A percentile compares a stretch with the other conserved stretches of the same genome.
phyloP scores from a whole-genome alignment of 192 early-diverging fungal genomes.

The Thamnidium elegans region DNA sequence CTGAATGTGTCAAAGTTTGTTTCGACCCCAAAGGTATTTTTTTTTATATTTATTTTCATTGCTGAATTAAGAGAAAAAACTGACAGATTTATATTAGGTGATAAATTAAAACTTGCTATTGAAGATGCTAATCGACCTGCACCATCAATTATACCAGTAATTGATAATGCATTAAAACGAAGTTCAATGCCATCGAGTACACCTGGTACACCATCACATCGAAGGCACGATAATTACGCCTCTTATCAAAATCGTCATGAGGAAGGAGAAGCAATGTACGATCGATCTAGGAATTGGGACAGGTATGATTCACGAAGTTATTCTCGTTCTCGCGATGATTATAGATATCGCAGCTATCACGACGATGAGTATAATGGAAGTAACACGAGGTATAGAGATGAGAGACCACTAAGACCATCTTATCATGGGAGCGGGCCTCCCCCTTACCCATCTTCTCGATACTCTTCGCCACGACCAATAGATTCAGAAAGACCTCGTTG shows the following conservation, averaged over 20 bases:
- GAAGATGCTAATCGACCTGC: constrained; percentile 10
- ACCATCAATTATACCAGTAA: background rate
- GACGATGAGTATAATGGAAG: background rate
- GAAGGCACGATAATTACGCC: background rate
- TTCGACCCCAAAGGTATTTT: constrained; percentile 37
- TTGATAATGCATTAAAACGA: background rate
- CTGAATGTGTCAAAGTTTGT: constrained; percentile 34
- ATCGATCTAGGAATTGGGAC: background rate
- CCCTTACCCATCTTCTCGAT: constrained; percentile 5
- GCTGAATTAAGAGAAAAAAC: background rate
- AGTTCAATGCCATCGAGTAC: background rate
- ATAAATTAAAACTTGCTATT: constrained; percentile 27
- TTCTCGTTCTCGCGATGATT: constrained; percentile 12
- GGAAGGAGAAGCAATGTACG: background rate
- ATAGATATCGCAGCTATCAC: background rate
- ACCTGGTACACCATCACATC: constrained; percentile 2
- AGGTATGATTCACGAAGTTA: constrained; percentile 5
- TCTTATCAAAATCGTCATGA: background rate
- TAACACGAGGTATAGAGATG: too few species aligned
- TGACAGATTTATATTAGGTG: constrained; percentile 2
- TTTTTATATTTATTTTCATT: background rate
- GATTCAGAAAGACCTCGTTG: constrained; percentile 4
- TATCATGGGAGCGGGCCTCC: constrained; percentile 5
- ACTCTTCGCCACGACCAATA: constrained; percentile 4
- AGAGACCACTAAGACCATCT: background rate